phyloP scores from a whole-genome alignment of 2,329 filamentous ascomycete genomes.

The Phaeosphaeriaceae sp. region DNA sequence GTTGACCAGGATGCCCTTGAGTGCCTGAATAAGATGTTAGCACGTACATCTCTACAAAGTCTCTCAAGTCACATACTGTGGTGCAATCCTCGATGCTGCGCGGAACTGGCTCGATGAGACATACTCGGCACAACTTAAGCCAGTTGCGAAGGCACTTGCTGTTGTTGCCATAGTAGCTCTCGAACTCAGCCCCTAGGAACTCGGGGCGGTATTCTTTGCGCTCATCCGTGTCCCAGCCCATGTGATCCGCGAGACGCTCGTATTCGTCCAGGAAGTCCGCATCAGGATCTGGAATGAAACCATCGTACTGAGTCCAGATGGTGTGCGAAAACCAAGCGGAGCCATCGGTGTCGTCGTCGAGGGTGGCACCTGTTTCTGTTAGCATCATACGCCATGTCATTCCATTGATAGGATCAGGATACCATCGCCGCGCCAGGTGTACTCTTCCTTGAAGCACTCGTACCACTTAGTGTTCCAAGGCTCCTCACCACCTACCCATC shows the following conservation, averaged over 20 bases:
- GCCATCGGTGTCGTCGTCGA: not conserved
- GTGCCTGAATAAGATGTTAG: not conserved
- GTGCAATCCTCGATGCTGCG: constrained; percentile 8
- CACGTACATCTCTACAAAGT: not conserved
- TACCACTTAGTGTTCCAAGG: constrained; percentile 5
- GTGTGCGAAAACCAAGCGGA: too few species aligned
- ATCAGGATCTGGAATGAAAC: constrained; percentile 1
- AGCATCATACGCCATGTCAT: too few species aligned
- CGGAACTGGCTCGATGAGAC: constrained; percentile 6
- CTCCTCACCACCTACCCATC: constrained; percentile 8
- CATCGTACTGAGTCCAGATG: not conserved
- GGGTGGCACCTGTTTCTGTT: not conserved
- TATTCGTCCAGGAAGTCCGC: constrained; percentile 17
- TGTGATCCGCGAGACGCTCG: constrained; percentile 11
- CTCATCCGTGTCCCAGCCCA: constrained; percentile 15
- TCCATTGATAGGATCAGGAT: not conserved
- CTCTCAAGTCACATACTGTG: not conserved
- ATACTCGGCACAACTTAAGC: constrained; percentile 15
- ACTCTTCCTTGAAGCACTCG: constrained; percentile 2
- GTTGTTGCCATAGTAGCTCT: constrained; percentile 11
- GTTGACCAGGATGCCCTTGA: not conserved
- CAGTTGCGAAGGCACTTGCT: constrained; percentile 6
- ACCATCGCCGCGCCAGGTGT: constrained; percentile 8
- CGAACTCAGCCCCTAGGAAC: constrained; percentile 14
- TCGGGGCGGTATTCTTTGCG: not conserved